Evolutionary conservation across 1,139 yeast species (phyloP).

Genomic region (Kodamaea alishanica): DNA sequence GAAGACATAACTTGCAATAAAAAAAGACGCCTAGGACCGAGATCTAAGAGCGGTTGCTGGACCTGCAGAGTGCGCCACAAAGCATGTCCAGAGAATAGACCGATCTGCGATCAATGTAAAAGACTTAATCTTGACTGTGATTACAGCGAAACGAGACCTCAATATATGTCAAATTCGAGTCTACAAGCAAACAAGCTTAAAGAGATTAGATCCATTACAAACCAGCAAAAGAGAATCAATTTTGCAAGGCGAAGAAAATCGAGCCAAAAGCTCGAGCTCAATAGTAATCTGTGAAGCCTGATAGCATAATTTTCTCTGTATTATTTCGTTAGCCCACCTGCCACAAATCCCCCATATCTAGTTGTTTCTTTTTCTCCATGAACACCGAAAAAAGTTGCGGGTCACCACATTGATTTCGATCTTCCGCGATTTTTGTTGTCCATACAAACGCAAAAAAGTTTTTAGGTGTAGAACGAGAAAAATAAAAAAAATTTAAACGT

Average conservation of each 20-base stretch:
- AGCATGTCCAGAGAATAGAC: constrained; percentile 61
- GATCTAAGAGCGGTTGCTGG: constrained; percentile 66
- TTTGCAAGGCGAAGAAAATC: constrained; percentile 11
- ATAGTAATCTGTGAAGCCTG: too few relatives aligned
- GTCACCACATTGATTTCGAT: too few relatives aligned
- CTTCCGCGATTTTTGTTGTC: too few relatives aligned
- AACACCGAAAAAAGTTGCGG: too few relatives aligned
- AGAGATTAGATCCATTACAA: constrained; percentile 44
- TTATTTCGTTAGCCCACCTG: too few relatives aligned
- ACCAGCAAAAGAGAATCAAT: constrained; percentile 25
- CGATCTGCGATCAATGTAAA: constrained; percentile 51
- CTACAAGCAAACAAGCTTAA: constrained; percentile 43
- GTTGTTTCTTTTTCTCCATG: too few relatives aligned
- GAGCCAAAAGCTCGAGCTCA: neutral
- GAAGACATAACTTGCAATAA: constrained; percentile 3
- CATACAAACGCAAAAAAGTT: too few relatives aligned
- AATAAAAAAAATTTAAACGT: too few relatives aligned
- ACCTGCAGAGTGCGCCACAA: constrained; percentile 64
- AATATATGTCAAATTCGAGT: constrained; percentile 45
- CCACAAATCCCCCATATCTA: too few relatives aligned
- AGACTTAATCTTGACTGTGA: constrained; percentile 53
- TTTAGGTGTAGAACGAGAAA: too few relatives aligned
- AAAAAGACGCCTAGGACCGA: constrained; percentile 20
- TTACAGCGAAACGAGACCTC: constrained; percentile 50
- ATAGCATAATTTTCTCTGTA: too few relatives aligned